A percentile compares a stretch with the other conserved stretches of the same genome.
phyloP scores from a whole-genome alignment of 1,284 basidiomycete species.

The Thecaphora frezii region DNA sequence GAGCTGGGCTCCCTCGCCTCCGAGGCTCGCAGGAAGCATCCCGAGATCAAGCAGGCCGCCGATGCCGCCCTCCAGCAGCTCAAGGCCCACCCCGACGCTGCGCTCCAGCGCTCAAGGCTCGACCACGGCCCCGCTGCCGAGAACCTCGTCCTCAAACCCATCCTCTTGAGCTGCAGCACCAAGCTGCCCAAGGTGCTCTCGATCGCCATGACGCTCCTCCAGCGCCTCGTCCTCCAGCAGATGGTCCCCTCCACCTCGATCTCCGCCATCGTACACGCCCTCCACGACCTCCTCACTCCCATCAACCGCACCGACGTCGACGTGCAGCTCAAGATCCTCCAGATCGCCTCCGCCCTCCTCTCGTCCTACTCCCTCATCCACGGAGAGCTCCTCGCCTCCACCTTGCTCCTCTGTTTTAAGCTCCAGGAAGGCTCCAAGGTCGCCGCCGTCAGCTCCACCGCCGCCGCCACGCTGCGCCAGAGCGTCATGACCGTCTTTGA shows the following conservation, averaged over 20 bases:
- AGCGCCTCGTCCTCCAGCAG: constrained; percentile 82
- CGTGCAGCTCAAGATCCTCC: constrained; percentile 56
- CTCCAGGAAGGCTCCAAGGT: constrained; percentile 86
- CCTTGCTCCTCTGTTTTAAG: constrained; percentile 86
- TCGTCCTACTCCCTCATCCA: constrained; percentile 46
- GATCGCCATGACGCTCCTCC: constrained; percentile 85
- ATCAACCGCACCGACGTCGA: constrained; percentile 49
- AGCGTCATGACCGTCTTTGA: constrained; percentile 97
- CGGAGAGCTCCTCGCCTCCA: constrained; percentile 57
- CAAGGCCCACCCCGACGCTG: constrained; percentile 34
- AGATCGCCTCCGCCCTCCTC: constrained; percentile 50
- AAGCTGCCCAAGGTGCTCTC: constrained; percentile 91
- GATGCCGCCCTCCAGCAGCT: constrained; percentile 39
- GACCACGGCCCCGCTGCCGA: constrained; percentile 19
- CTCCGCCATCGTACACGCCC: constrained; percentile 24
- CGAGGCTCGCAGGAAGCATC: constrained; percentile 54
- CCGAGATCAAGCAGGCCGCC: constrained; percentile 50
- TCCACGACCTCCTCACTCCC: constrained; percentile 44
- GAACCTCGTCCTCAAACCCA: constrained; percentile 79
- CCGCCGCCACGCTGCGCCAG: constrained; percentile 91
- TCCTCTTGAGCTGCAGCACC: constrained; percentile 90
- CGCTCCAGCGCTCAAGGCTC: constrained; percentile 16
- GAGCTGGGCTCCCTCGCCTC: constrained; percentile 53
- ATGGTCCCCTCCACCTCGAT: constrained; percentile 62
- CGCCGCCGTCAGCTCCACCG: constrained; percentile 92